A percentile compares a stretch with the other conserved stretches of the same genome.
phyloP scores from a whole-genome alignment of 805 yeast genomes.

The Schwanniomyces yamadae region DNA sequence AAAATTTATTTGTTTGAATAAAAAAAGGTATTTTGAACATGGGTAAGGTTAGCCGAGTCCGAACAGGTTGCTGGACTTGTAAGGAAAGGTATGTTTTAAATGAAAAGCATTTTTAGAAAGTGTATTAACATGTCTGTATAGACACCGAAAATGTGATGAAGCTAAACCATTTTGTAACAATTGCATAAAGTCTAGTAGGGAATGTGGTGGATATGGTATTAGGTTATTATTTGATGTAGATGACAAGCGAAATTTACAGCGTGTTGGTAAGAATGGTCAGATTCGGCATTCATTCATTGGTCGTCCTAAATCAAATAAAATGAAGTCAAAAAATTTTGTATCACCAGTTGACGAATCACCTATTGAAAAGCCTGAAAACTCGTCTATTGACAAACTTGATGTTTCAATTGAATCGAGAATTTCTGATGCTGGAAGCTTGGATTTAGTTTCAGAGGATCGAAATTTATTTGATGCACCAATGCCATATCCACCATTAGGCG shows the following conservation, averaged over 20 bases:
- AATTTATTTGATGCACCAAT: not conserved
- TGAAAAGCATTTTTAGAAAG: too few species aligned
- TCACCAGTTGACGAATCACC: too few species aligned
- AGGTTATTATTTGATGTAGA: conserved; percentile 51
- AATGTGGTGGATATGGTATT: conserved; percentile 52
- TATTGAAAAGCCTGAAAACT: not conserved
- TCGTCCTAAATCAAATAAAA: conserved; percentile 4
- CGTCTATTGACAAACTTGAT: too few species aligned
- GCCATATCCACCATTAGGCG: too few species aligned
- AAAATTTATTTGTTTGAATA: too few species aligned
- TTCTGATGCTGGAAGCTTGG: not conserved
- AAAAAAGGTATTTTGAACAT: too few species aligned
- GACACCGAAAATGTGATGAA: conserved; percentile 59
- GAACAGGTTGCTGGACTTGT: conserved; percentile 62
- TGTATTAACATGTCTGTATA: conserved; percentile 11
- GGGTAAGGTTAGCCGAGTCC: conserved; percentile 47
- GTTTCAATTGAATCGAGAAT: not conserved
- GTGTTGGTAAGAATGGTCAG: not conserved
- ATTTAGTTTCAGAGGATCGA: too few species aligned
- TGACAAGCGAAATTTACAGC: conserved; percentile 19
- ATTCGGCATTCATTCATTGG: conserved; percentile 4
- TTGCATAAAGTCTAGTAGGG: conserved; percentile 42
- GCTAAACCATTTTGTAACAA: conserved; percentile 50
- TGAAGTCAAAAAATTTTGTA: not conserved
- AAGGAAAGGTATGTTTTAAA: conserved; percentile 41